Evolutionary conservation across 306 rosid genomes (phyloP), one percentile per base, ranked within the genome.

Genomic region (Pueraria montana): DNA sequence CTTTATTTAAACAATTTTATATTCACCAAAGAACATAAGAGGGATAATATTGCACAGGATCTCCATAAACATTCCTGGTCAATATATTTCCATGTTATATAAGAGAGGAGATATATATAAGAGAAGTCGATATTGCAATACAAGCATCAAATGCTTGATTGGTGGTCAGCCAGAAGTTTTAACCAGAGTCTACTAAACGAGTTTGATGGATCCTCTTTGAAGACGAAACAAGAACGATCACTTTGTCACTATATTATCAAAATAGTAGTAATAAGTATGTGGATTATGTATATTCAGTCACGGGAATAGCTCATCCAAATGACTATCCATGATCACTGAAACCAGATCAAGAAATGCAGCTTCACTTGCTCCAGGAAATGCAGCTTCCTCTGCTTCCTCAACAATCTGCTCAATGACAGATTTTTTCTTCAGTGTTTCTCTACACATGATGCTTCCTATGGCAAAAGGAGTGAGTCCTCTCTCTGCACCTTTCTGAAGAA

Each of bases 361-460:
- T 85, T 89, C 91, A 26, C 84, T 85, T 50, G 89, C 77, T 77
- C 85, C 93, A 0, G 88, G 84, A 84, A 83, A 74, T 68, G 77
- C 87, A 73, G 87, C 66, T 79, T 91, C 90, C 63, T 85, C 82
- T 0, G 89, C 95, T 83, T 89, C 89, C 76, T 74, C 63, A 63
- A 91, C 48, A 62, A 91, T 89, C 84, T 74, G 83, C 88, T 91
- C 96, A 62, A 91, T 82, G 50, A 78, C 81, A 30, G 95, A 88
- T 71, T 82, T 84, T 43, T 85, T 81, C 86, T 88, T 89, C 69
- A 88, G 66, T 48, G 91, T 91, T 72, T 86, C 84, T 79, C 93
- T 72, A 80, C 91, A 89, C 93, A 89, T 89, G 85, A 88, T 85
- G 83, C 89, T 83, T 84, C 95, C 95, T 17, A 89, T 89, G 76